Base-by-base conservation (phyloP, 805 yeast genomes). In the Teunomyces funiuensis region DNA sequence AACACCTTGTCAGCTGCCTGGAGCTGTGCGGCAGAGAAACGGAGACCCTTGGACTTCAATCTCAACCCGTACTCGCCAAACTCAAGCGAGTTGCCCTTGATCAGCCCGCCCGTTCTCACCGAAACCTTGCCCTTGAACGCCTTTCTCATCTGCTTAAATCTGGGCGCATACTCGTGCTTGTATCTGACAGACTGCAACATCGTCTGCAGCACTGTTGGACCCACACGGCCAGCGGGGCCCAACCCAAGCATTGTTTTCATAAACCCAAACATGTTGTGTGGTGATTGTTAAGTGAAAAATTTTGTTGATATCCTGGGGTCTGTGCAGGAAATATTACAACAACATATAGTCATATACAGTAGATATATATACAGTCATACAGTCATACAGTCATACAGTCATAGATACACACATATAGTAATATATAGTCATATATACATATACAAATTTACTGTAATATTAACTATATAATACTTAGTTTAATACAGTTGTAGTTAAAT, bases 51-150 rank as follows among this genome's bases (percentile, higher is more conserved):
- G n/a, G 89, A 75, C 60, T 85, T 85, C 44, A 93, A 76, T 53
- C 99, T 80, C 49, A 91, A 73, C 14, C 97, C 99, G 61, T 78
- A 88, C 13, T 77, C 73, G 20, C 99, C 99, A 52, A 82, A 85
- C 45, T 79, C 81, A 25, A 93, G 61, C 2, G 87, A 77, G 36
- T 91, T 84, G 22, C 99, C 99, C 61, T 87, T 89, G 40, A 78
- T 74, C 2, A 97, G 89, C 1, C 97, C 97, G 39, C 99, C 99
- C 10, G 85, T 87, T 63, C 96, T 84, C 8, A 90, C 97, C 1
- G 95, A 79, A 5, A 93, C 97, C 53, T 97, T 76, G 19, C 99
- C 99, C 62, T 93, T 93, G 65, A 87, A 89, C 37, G 88, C 86
- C 64, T 91, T 91, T 54, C 79, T 74, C 36, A 80, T 69, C 42